Percentiles rank a stretch among this genome's conserved stretches.
phyloP scores from a whole-genome alignment of 805 yeast genomes.

The Kodamaea kaohsiungensis region DNA sequence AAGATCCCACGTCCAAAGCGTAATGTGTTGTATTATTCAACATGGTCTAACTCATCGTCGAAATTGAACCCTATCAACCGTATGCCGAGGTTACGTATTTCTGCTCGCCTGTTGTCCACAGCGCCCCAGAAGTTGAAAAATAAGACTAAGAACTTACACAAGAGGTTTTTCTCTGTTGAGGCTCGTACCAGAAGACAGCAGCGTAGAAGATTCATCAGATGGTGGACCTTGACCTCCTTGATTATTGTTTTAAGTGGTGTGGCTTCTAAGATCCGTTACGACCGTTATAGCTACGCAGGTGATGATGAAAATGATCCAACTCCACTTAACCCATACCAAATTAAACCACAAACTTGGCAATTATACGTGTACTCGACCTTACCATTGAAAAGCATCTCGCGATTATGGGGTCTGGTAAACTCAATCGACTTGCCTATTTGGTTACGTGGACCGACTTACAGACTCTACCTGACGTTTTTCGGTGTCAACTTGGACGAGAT shows the following conservation, averaged over 20 bases:
- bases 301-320: slow-evolving; percentile 28
- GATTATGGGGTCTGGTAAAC: slow-evolving; percentile 94
- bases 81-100: slow-evolving; percentile 23
- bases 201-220: slow-evolving; percentile 42
- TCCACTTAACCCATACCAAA: slow-evolving; percentile 38
- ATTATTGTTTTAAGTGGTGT: slow-evolving; percentile 56
- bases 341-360: slow-evolving; percentile 81
- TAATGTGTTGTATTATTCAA: slow-evolving; percentile 51
- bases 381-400: slow-evolving; percentile 86
- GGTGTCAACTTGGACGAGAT: slow-evolving; percentile 91
- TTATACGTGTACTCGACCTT: slow-evolving; percentile 85
- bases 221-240: slow-evolving; percentile 58
- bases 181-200: slow-evolving; percentile 42
- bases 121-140: slow-evolving; percentile 38
- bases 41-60: slow-evolving; percentile 37
- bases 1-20: slow-evolving; percentile 59
- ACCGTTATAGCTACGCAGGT: slow-evolving; percentile 19
- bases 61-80: slow-evolving; percentile 18
- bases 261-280: slow-evolving; percentile 46
- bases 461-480: slow-evolving; percentile 73
- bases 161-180: slow-evolving; percentile 43
- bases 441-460: slow-evolving; percentile 81
- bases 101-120: slow-evolving; percentile 34
- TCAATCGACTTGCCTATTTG: slow-evolving; percentile 81
- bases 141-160: slow-evolving; percentile 38